Percentiles rank a stretch among this genome's conserved stretches.
These are phyloP conservation scores for Ogataea glucozyma DNA, from an alignment of 805 yeast species.

Conservation along the genomic window DNA sequence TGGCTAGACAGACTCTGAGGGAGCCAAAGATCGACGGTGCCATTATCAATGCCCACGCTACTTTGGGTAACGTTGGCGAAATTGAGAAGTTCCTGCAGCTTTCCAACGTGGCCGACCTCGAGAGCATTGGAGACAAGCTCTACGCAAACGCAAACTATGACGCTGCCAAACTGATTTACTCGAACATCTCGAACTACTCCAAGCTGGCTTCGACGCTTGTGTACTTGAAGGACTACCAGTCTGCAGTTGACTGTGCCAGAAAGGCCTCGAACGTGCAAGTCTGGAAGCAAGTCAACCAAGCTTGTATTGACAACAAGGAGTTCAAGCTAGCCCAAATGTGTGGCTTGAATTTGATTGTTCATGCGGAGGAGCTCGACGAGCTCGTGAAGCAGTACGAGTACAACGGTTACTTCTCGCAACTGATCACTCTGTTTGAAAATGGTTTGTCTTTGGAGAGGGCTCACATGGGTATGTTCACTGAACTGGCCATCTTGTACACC, in stretches of 20 bases:
- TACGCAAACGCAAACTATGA: slow-evolving; percentile 79
- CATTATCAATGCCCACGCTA: slow-evolving; percentile 82
- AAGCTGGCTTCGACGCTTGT: slow-evolving; percentile 97
- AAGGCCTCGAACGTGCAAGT: slow-evolving; percentile 91
- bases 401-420: slow-evolving; percentile 88
- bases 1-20: slow-evolving; percentile 90
- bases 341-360: slow-evolving; percentile 94
- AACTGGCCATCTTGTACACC: slow-evolving; percentile 85
- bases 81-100: slow-evolving; percentile 82
- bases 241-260: slow-evolving; percentile 98
- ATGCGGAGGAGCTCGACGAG: slow-evolving; percentile 95
- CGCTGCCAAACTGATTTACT: slow-evolving; percentile 87
- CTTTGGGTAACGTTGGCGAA: slow-evolving; percentile 69
- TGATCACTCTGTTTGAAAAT: slow-evolving; percentile 89
- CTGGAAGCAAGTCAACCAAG: slow-evolving; percentile 97
- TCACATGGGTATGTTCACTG: slow-evolving; percentile 99
- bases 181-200: slow-evolving; percentile 89
- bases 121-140: slow-evolving; percentile 87
- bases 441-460: slow-evolving; percentile 97
- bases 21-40: slow-evolving; percentile 95
- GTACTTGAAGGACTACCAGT: slow-evolving; percentile 86
- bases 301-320: slow-evolving; percentile 92
- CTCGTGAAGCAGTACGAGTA: slow-evolving; percentile 84
- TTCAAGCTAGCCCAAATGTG: slow-evolving; percentile 97
- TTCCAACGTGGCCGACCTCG: slow-evolving; percentile 91